A percentile compares a stretch with the other conserved stretches of the same genome.
These are phyloP conservation scores for Striga hermonthica DNA, from an alignment of 305 asterid species.

Conservation along the genomic window DNA sequence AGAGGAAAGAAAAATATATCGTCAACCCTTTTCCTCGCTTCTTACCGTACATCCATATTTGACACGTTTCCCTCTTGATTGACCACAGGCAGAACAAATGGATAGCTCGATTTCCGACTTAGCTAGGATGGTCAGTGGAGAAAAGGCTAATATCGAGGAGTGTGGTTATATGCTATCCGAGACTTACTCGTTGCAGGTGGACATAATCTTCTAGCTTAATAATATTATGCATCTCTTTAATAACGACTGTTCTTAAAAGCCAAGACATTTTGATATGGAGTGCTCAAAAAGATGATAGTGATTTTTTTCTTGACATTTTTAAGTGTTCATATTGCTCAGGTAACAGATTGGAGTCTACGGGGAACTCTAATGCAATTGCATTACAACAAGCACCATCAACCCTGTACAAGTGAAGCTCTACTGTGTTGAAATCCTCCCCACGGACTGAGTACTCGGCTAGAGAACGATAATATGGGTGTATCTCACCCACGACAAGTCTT, in stretches of 20 bases:
- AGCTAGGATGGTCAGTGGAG: conserved; percentile 60
- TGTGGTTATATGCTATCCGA: conserved; percentile 57
- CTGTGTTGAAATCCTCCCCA: no score
- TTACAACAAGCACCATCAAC: conserved; percentile 14
- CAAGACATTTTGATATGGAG: background rate
- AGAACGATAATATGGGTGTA: no score
- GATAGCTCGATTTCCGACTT: conserved; percentile 58
- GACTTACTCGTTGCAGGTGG: conserved; percentile 54
- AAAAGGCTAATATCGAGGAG: conserved; percentile 64
- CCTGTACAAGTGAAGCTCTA: conserved; percentile 28
- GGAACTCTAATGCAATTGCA: conserved; percentile 41
- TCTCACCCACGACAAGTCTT: no score
- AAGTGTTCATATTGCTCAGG: no score
- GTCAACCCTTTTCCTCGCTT: background rate
- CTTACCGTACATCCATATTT: background rate
- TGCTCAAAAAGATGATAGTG: no score
- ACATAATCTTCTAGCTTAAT: background rate
- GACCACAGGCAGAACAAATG: conserved; percentile 64
- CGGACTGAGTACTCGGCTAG: no score
- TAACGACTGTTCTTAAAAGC: background rate
- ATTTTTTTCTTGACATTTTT: no score
- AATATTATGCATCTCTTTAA: background rate
- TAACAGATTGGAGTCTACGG: conserved; percentile 65
- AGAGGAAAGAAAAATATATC: background rate
- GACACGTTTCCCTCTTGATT: background rate